These are phyloP conservation scores for Falciphora oryzae DNA, from an alignment of 2,329 filamentous ascomycete species.

Conservation along the genomic window DNA sequence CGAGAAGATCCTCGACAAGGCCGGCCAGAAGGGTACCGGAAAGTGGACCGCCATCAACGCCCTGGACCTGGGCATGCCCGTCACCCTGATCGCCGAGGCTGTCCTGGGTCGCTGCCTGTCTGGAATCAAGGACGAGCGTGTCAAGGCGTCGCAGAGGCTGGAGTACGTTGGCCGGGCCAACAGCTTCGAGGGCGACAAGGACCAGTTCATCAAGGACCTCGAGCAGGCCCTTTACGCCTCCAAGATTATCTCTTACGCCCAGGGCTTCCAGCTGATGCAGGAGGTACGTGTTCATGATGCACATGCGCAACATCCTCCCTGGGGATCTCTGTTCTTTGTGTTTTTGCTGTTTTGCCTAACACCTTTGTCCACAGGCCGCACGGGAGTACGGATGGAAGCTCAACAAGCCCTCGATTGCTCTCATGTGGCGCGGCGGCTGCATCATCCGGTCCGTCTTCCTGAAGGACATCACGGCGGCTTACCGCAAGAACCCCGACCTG, in stretches of 20 bases:
- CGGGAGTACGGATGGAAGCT: conserved; percentile 97
- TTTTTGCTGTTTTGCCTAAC: conserved; percentile 19
- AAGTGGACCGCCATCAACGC: conserved; percentile 99
- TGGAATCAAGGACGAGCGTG: conserved; percentile 89
- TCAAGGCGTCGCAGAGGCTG: conserved; percentile 72
- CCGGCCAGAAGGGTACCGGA: conserved; percentile 98
- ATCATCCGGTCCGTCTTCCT: conserved; percentile 99
- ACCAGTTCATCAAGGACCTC: conserved; percentile 91
- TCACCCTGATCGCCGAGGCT: conserved; percentile 95
- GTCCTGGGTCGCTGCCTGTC: conserved; percentile 94
- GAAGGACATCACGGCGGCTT: conserved; percentile 97
- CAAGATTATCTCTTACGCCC: conserved; percentile 99
- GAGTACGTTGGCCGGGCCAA: conserved; percentile 65
- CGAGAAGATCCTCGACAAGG: conserved; percentile 98
- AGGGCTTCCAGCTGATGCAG: conserved; percentile 99
- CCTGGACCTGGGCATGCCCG: conserved; percentile 95
- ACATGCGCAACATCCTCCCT: background rate
- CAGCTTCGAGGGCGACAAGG: conserved; percentile 83
- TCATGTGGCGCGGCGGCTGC: conserved; percentile 99
- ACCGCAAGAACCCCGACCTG: conserved; percentile 88
- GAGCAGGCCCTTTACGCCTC: conserved; percentile 99
- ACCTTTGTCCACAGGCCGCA: conserved; percentile 59
- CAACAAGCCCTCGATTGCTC: conserved; percentile 98
- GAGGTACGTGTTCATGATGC: conserved; percentile 54
- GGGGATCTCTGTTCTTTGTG: background rate